A percentile compares a stretch with the other conserved stretches of the same genome.
Evolutionary conservation across 1,139 yeast species (phyloP).

Genomic region (Meyerozyma athensensis): DNA sequence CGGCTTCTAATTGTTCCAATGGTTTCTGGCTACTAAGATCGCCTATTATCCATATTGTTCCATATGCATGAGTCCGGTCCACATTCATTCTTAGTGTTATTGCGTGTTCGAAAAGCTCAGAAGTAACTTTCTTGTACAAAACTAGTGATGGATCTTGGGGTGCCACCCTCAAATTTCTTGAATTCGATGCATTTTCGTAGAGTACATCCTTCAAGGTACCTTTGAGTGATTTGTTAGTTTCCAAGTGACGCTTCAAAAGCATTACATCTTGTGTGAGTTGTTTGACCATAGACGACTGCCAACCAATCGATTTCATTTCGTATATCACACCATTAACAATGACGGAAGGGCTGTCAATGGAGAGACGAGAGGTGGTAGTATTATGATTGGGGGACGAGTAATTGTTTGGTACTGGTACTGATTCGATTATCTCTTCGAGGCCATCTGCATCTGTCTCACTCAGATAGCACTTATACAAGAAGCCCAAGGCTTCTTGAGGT

Average conservation of each 20-base stretch:
- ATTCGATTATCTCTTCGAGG: constrained; percentile 20
- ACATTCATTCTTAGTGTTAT: constrained; percentile 11
- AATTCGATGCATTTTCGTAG: constrained; percentile 28
- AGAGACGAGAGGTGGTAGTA: constrained; percentile 22
- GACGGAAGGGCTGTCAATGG: constrained; percentile 47
- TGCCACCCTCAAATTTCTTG: constrained; percentile 30
- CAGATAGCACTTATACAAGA: constrained; percentile 35
- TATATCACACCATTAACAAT: constrained; percentile 71
- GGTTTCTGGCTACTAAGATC: constrained; percentile 37
- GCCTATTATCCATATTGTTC: constrained; percentile 54
- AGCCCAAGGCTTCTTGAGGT: constrained; percentile 36
- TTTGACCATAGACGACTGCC: constrained; percentile 38
- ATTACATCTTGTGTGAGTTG: constrained; percentile 37
- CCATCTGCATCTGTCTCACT: constrained; percentile 21
- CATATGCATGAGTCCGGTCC: constrained; percentile 12
- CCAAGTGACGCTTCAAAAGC: constrained; percentile 22
- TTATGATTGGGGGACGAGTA: constrained; percentile 12
- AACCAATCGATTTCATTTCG: constrained; percentile 28
- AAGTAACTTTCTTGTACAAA: constrained; percentile 29
- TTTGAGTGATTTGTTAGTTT: constrained; percentile 11
- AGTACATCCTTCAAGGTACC: constrained; percentile 25
- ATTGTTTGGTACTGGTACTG: constrained; percentile 15
- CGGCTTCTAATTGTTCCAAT: constrained; percentile 37
- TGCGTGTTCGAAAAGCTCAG: constrained; percentile 23
- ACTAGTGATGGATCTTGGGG: constrained; percentile 32